Conservation (phyloP, 2,329 filamentous ascomycete species). For the Xylariaceae sp. region DNA sequence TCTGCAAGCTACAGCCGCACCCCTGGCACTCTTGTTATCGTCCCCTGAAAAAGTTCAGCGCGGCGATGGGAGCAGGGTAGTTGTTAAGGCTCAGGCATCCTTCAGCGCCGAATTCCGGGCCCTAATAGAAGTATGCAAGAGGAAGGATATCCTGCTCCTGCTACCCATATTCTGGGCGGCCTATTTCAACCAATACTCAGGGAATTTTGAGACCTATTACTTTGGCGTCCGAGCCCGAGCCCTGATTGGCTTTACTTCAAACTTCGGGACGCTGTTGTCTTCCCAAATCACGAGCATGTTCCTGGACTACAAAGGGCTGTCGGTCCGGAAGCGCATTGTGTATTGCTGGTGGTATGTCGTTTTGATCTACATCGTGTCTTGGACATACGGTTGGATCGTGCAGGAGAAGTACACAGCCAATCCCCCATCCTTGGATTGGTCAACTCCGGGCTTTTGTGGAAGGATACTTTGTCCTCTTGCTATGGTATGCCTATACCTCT, state of each 20-base stretch:
- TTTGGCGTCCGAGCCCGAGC: slow-evolving; percentile 67
- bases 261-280: slow-evolving; percentile 60
- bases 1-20: slow-evolving; percentile 60
- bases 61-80: slow-evolving; percentile 60
- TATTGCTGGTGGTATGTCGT: slow-evolving; percentile 44
- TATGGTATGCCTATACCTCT: slow-evolving; percentile 41
- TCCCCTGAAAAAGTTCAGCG: slow-evolving; percentile 60
- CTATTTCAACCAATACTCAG: slow-evolving; percentile 40
- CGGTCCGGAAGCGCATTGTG: slow-evolving; percentile 40
- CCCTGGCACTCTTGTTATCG: slow-evolving; percentile 60
- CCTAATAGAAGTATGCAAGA: slow-evolving; percentile 61
- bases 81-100: slow-evolving; percentile 56
- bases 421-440: slow-evolving; percentile 64
- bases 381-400: slow-evolving; percentile 51
- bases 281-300: slow-evolving; percentile 51
- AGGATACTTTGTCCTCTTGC: slow-evolving; percentile 63
- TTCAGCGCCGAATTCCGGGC: slow-evolving; percentile 56
- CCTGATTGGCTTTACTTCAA: slow-evolving; percentile 65
- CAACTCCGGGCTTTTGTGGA: slow-evolving; percentile 58
- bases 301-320: slow-evolving; percentile 15
- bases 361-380: slow-evolving; percentile 42
- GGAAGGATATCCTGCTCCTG: slow-evolving; percentile 65
- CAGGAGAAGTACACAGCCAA: slow-evolving; percentile 46
- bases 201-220: slow-evolving; percentile 57
- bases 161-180: slow-evolving; percentile 73